These are phyloP conservation scores for Aspergillus nomiae DNA, from an alignment of 2,329 filamentous ascomycete species.

Conservation along the genomic window DNA sequence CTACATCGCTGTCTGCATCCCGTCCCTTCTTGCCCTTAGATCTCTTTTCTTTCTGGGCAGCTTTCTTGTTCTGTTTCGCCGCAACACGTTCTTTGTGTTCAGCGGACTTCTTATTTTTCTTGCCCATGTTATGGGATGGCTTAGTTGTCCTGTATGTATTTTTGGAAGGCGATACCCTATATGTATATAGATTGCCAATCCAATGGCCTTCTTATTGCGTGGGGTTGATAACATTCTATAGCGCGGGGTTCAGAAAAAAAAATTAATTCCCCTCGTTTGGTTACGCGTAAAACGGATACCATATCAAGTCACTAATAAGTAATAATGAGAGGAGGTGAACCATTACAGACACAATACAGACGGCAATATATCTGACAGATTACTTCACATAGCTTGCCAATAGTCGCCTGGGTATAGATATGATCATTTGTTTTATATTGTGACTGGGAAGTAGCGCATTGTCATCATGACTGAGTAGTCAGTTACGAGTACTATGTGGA, in stretches of 20 bases:
- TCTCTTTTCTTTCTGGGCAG: conserved; percentile 74
- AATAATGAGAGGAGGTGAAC: background rate
- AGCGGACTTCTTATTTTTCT: conserved; percentile 60
- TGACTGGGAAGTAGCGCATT: background rate
- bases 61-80: conserved; percentile 85
- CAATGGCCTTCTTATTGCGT: background rate
- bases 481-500: too few relatives aligned
- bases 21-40: conserved; percentile 63
- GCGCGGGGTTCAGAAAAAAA: conserved; percentile 12
- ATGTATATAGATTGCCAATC: background rate
- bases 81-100: conserved; percentile 60
- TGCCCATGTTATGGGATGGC: conserved; percentile 43
- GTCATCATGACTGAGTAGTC: background rate
- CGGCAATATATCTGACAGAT: background rate
- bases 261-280: conserved; percentile 7
- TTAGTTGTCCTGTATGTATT: background rate
- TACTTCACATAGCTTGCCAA: background rate
- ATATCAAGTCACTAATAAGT: background rate
- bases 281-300: conserved; percentile 5
- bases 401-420: background rate
- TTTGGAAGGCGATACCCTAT: background rate
- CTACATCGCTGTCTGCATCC: conserved; percentile 81
- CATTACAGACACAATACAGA: too few relatives aligned
- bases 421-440: background rate
- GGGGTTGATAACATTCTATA: conserved; percentile 5